Evolutionary conservation across 495 filamentous ascomycete species (phyloP).

Genomic region (Aspergillus indologenus): DNA sequence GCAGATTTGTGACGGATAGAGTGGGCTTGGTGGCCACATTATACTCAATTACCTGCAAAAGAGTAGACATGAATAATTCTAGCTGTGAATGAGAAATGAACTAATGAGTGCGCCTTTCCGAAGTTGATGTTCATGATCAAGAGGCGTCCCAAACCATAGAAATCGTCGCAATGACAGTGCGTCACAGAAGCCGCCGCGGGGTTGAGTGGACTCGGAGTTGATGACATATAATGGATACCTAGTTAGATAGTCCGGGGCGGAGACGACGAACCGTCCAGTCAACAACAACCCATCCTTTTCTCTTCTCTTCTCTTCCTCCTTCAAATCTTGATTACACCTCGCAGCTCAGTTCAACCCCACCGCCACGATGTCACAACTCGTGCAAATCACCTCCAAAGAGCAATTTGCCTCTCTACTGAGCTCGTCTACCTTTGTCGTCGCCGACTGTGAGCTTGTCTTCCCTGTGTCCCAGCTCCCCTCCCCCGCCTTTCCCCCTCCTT

Average conservation of each 20-base stretch:
- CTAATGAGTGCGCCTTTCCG: too few species aligned
- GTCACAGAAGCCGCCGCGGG: conserved; percentile 4
- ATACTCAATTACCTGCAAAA: too few species aligned
- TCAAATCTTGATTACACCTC: conserved; percentile 14
- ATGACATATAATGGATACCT: conserved; percentile 38
- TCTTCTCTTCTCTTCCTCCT: neutral
- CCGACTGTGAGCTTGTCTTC: conserved; percentile 67
- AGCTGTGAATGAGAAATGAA: too few species aligned
- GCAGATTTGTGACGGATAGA: neutral
- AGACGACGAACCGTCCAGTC: conserved; percentile 14
- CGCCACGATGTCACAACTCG: conserved; percentile 57
- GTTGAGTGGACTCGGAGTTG: conserved; percentile 16
- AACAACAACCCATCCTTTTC: conserved; percentile 10
- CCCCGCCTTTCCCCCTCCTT: conserved; percentile 16
- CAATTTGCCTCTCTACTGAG: conserved; percentile 69
- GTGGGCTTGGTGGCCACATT: neutral
- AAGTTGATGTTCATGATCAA: too few species aligned
- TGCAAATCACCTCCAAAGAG: conserved; percentile 65
- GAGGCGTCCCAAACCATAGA: too few species aligned
- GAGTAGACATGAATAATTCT: too few species aligned
- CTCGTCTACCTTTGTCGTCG: conserved; percentile 69
- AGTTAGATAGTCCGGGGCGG: neutral
- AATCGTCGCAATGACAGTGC: too few species aligned
- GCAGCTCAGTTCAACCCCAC: conserved; percentile 3
- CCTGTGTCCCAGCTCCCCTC: conserved; percentile 13